Conservation (phyloP, 2,329 filamentous ascomycete genomes). For the Neurospora sp. region DNA sequence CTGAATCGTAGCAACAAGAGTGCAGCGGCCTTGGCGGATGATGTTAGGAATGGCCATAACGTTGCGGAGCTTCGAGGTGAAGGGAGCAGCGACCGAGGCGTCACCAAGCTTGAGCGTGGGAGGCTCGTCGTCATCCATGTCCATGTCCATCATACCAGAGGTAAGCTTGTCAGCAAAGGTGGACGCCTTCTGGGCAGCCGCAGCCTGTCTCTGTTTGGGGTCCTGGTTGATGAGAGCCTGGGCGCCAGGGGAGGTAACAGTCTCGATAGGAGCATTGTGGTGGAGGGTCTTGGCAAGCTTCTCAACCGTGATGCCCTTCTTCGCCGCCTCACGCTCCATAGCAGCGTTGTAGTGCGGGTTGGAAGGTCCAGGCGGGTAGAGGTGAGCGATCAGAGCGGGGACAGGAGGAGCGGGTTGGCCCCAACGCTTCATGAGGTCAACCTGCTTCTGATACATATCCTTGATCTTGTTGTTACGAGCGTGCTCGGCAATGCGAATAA, state of each 20-base stretch:
- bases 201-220: slow-evolving; percentile 48
- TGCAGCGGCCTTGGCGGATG: slow-evolving; percentile 94
- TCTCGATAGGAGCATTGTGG: slow-evolving; percentile 43
- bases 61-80: slow-evolving; percentile 95
- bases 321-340: slow-evolving; percentile 73
- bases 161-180: slow-evolving; percentile 81
- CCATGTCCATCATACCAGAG: slow-evolving; percentile 77
- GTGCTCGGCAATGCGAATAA: slow-evolving; percentile 87
- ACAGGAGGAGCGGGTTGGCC: slow-evolving; percentile 90
- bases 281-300: slow-evolving; percentile 46
- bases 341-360: slow-evolving; percentile 96
- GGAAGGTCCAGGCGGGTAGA: slow-evolving; percentile 80
- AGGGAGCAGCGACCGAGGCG: slow-evolving; percentile 91
- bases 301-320: slow-evolving; percentile 59
- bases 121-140: slow-evolving; percentile 81
- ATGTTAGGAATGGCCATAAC: slow-evolving; percentile 97
- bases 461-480: slow-evolving; percentile 95
- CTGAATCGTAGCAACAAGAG: slow-evolving; percentile 94
- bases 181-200: slow-evolving; percentile 62
- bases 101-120: slow-evolving; percentile 95
- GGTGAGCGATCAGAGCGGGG: slow-evolving; percentile 81
- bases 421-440: slow-evolving; percentile 84
- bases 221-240: slow-evolving; percentile 46
- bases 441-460: slow-evolving; percentile 96
- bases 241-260: slow-evolving; percentile 57